Conservation (phyloP, 1,139 yeast species). For the Hemisphaericaspora xylanilytica region DNA sequence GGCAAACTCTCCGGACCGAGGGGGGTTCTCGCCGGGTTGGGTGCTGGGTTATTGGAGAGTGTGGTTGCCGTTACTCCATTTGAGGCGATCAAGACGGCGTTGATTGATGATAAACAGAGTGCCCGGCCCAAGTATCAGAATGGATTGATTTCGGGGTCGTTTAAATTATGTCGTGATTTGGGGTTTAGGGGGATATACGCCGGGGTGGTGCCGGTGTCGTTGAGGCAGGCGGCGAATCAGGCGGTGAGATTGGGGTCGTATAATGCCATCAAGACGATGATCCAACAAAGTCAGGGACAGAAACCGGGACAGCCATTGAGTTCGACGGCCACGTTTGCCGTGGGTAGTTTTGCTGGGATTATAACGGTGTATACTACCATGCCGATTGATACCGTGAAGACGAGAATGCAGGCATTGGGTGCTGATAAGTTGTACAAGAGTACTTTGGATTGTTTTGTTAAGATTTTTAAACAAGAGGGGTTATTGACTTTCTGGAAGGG, state of each 20-base stretch:
- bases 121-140: slow-evolving; percentile 72
- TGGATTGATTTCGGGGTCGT: slow-evolving; percentile 62
- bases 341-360: slow-evolving; percentile 91
- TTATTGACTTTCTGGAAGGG: slow-evolving; percentile 94
- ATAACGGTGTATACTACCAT: slow-evolving; percentile 94
- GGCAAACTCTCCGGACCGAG: slow-evolving; percentile 88
- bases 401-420: slow-evolving; percentile 94
- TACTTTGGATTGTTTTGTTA: slow-evolving; percentile 77
- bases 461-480: slow-evolving; percentile 87
- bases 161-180: slow-evolving; percentile 66
- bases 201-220: slow-evolving; percentile 87
- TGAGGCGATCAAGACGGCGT: slow-evolving; percentile 93
- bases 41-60: slow-evolving; percentile 92
- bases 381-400: slow-evolving; percentile 98
- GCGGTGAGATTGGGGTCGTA: slow-evolving; percentile 93
- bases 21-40: slow-evolving; percentile 92
- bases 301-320: slow-evolving; percentile 74
- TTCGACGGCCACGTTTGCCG: slow-evolving; percentile 75
- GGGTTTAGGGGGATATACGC: slow-evolving; percentile 84
- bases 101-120: slow-evolving; percentile 87
- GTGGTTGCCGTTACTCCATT: slow-evolving; percentile 95
- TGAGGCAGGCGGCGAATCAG: slow-evolving; percentile 94
- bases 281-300: slow-evolving; percentile 69
- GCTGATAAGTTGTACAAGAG: slow-evolving; percentile 69
- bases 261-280: slow-evolving; percentile 76